Base-by-base conservation (phyloP, 495 filamentous ascomycete species). In the Bathelium albidoporum region DNA sequence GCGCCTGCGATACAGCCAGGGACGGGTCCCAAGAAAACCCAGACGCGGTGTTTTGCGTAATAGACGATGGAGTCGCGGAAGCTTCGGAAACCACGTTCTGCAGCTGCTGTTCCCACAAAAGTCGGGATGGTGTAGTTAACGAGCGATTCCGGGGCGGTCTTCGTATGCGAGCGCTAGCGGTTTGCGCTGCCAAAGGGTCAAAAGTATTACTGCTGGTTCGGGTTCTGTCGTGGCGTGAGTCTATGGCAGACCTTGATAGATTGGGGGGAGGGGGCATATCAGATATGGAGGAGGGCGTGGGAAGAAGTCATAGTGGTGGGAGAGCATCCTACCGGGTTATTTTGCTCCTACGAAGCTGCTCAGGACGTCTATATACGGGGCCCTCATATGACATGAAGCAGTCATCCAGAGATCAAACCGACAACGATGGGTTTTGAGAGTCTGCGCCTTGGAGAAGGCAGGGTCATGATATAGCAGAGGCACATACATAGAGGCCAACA, bases 311-410 rank as follows among this genome's bases (percentile, higher is more conserved):
- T 55, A 29, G 49, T 55, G n/a, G n/a, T n/a, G 49, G 49, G 49
- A 55, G 49, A 29, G 49, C 49, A 55, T 55, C 49, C 22, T 55
- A 55, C 49, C 49, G 49, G 49, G 49, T 55, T 55, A 55, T 55
- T 24, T 55, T 55, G 49, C 49, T 29, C 24, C 49, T 55, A 55
- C 49, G 49, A 55, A 55, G 49, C 49, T 55, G 49, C 49, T 55
- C 49, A 28, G 49, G 49, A 55, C 24, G 49, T 55, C 49, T 55
- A 55, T 55, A 55, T 55, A 55, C 49, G 49, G 49, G 49, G 20
- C 24, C 24, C 49, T 55, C 49, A 55, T 55, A 20, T 55, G 49
- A 55, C 49, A 55, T 55, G 49, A 55, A 55, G 49, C 49, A 55
- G 49, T 11, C 12, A n/a, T 55, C 4, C 49, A 55, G 16, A 28